Evolutionary conservation across 192 early-diverging fungal species (phyloP).

Genomic region (Chytriomyces sp.): DNA sequence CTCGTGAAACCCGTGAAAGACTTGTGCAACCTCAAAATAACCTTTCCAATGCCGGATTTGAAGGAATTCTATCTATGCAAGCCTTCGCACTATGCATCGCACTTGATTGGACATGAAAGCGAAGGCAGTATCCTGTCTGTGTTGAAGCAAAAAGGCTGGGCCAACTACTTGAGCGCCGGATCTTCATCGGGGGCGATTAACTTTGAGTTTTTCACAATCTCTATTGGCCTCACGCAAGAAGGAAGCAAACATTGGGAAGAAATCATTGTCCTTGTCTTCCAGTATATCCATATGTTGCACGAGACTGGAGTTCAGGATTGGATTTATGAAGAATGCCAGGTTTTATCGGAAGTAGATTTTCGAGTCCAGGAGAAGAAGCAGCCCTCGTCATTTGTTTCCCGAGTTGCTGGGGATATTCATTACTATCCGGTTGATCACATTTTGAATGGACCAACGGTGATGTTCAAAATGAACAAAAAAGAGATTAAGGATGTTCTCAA

Average conservation of each 20-base stretch:
- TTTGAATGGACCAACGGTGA: slow-evolving; percentile 71
- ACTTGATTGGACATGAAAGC: slow-evolving; percentile 92
- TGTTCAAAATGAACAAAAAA: slow-evolving; percentile 70
- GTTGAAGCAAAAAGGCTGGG: slow-evolving; percentile 90
- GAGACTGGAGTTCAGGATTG: slow-evolving; percentile 72
- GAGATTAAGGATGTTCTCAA: slow-evolving; percentile 67
- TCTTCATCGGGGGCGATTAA: slow-evolving; percentile 65
- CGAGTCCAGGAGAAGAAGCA: slow-evolving; percentile 73
- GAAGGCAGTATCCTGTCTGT: slow-evolving; percentile 83
- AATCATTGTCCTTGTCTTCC: slow-evolving; percentile 80
- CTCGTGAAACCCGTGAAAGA: slow-evolving; percentile 71
- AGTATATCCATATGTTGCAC: slow-evolving; percentile 86
- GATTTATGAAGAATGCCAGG: slow-evolving; percentile 76
- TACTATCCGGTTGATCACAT: slow-evolving; percentile 72
- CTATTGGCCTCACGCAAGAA: slow-evolving; percentile 81
- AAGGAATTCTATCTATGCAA: slow-evolving; percentile 55
- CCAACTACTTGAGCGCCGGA: slow-evolving; percentile 74
- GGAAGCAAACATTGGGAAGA: slow-evolving; percentile 80
- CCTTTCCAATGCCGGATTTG: slow-evolving; percentile 86
- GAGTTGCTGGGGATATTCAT: slow-evolving; percentile 79
- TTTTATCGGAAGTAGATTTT: slow-evolving; percentile 53
- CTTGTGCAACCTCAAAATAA: slow-evolving; percentile 76
- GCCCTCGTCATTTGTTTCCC: slow-evolving; percentile 48
- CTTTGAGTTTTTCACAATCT: slow-evolving; percentile 85
- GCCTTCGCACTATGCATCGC: slow-evolving; percentile 79